Evolutionary conservation across 2,329 filamentous ascomycete genomes (phyloP), one percentile per base, ranked within the genome.

Genomic region (Pseudonectria foliicola): DNA sequence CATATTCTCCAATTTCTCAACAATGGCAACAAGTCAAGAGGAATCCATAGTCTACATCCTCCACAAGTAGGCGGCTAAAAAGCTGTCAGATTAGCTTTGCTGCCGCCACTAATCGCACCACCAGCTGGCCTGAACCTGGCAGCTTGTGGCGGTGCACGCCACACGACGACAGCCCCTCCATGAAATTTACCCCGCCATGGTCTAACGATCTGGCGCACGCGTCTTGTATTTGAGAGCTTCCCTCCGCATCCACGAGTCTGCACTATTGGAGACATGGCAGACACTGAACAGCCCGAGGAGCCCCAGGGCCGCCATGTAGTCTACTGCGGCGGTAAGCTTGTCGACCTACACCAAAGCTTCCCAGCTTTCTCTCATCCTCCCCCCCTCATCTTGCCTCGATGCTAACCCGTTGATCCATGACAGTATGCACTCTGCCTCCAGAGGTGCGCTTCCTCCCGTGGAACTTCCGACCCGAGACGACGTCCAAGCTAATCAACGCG

Each of bases 371-470:
- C 37, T 28, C 18, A 7, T 25, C 7, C 13, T n/a, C 25, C n/a
- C 16, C 38, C 37, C 23, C 32, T 42, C 48, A 44, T 47, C 36
- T 34, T n/a, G n/a, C 35, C 28, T 45, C 36, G 40, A 40, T 43
- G 27, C 37, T 16, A 23, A 27, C 15, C 13, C 25, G 10, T 27
- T 21, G 24, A 26, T 21, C 31, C 25, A 30, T 29, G 27, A 29
- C 47, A 82, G 77, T 81, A 32, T 82, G 77, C 62, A 73, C 73
- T 40, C 63, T 82, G 37, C 77, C 77, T 25, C 77, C 77, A 35
- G 77, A 82, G 72, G 77, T 80, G 70, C 43, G 56, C 40, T 31
- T 11, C 31, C 35, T 28, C 7, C 14, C 28, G 12, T 27, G 37
- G 29, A 28, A 24, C 29, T 27, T 31, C 24, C 38, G 33, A 40